Evolutionary conservation across 2,329 filamentous ascomycete species (phyloP), one percentile per base, ranked within the genome.

Genomic region (Colletotrichum navitas): DNA sequence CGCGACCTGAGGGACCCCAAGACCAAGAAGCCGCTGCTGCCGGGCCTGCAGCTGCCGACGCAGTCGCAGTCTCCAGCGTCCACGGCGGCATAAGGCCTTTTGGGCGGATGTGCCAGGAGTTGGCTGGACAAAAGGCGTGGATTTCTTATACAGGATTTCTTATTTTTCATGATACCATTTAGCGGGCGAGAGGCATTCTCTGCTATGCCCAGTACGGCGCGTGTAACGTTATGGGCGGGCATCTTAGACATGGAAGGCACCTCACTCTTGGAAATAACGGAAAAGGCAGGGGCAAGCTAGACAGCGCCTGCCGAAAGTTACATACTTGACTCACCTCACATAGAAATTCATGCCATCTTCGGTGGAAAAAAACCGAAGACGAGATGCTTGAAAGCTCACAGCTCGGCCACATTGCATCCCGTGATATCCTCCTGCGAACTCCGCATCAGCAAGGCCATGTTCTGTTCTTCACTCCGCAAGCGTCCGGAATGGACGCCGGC

Each of bases 11-110:
- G 84, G 74, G 87, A 90, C 55, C 86, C 87, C 29, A 89, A 87
- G 79, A 89, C 87, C 47, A 89, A 89, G 74, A 81, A 84, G 76
- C 87, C 88, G 2, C 75, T 90, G 55, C 76, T 89, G 32, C 83
- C 86, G 36, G 79, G 77, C 24, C 66, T 81, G 61, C 80, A 81
- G 47, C 68, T 74, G 34, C 61, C 74, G 24, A 55, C 61, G 18
- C 24, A 47, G 62, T 34, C 54, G 24, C 43, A 59, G 16, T 52
- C 39, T 24, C 74, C 76, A 24, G 74, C 77, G 21, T 75, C 81
- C 8, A 76, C 75, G n/a, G 62, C 76, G 51, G 75, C 76, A 39
- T 63, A 21, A 39, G 5, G 16, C 6, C 3, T 36, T 21, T 29
- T 18, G 47, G 34, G 41, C 54, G 21, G 21, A 24, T 54, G 14